Evolutionary conservation across 2,329 filamentous ascomycete species (phyloP).

Genomic region (Colletotrichum tanaceti): DNA sequence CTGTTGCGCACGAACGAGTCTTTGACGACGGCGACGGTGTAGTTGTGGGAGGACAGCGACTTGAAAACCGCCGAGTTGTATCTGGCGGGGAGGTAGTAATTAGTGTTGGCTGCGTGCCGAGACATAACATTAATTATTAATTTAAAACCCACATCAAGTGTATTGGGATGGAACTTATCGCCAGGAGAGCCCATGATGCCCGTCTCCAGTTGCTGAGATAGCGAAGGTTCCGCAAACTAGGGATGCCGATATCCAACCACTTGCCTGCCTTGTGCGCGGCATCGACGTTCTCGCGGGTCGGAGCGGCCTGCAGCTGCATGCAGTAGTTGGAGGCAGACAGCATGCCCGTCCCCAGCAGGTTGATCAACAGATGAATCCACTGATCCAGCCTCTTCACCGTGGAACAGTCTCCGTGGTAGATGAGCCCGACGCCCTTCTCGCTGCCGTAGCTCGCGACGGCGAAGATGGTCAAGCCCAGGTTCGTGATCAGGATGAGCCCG

Average conservation of each 20-base stretch:
- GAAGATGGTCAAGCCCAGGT: slow-evolving; percentile 43
- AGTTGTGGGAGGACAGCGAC: slow-evolving; percentile 25
- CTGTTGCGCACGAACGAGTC: slow-evolving; percentile 10
- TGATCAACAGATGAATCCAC: slow-evolving; percentile 49
- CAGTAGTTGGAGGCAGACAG: slow-evolving; percentile 49
- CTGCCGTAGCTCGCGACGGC: slow-evolving; percentile 36
- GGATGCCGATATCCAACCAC: slow-evolving; percentile 59
- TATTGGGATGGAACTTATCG: slow-evolving; percentile 14
- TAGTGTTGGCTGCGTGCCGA: no score
- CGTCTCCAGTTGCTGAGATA: slow-evolving; percentile 5
- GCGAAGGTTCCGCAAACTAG: slow-evolving; percentile 7
- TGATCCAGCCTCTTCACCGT: slow-evolving; percentile 33
- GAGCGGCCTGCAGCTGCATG: slow-evolving; percentile 48
- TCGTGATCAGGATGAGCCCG: slow-evolving; percentile 43
- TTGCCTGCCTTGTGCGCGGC: slow-evolving; percentile 54
- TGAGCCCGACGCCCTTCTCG: slow-evolving; percentile 43
- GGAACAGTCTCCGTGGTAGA: slow-evolving; percentile 46
- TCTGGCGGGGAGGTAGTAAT: no score
- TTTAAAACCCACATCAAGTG: slow-evolving; percentile 21
- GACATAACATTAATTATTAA: no score
- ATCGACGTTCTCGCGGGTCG: slow-evolving; percentile 47
- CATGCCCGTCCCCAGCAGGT: slow-evolving; percentile 46
- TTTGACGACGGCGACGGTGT: slow-evolving; percentile 22
- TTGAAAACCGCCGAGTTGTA: slow-evolving; percentile 27
- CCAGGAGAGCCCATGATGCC: slow-evolving; percentile 13